Conservation (phyloP, 2,329 filamentous ascomycete species). For the Fusarium gaditjirri region DNA sequence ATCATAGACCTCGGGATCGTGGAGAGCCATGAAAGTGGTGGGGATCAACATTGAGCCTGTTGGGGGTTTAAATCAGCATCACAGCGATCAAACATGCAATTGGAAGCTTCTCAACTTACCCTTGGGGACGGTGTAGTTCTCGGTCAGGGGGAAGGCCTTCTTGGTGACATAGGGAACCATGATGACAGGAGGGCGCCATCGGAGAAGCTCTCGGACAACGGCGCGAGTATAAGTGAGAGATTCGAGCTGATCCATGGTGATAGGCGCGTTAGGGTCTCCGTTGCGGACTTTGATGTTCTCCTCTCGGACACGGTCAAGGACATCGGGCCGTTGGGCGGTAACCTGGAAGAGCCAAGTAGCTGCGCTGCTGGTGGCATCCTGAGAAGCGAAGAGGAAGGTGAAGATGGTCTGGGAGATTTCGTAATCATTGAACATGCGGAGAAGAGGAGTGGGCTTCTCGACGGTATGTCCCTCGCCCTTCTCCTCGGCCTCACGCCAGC, state of each 20-base stretch:
- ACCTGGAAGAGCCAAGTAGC: constrained; percentile 96
- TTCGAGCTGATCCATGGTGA: constrained; percentile 89
- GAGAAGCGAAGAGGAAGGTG: constrained; percentile 96
- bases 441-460: constrained; percentile 83
- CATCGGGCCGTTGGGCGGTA: constrained; percentile 91
- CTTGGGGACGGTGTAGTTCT: constrained; percentile 91
- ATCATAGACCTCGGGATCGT: constrained; percentile 91
- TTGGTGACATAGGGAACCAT: constrained; percentile 97
- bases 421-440: constrained; percentile 88
- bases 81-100: neutral
- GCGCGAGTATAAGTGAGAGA: constrained; percentile 90
- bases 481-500: constrained; percentile 81
- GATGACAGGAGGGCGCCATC: constrained; percentile 94
- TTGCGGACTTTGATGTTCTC: constrained; percentile 84
- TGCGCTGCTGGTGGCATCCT: constrained; percentile 95
- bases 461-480: constrained; percentile 76
- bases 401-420: constrained; percentile 95
- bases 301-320: constrained; percentile 88
- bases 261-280: constrained; percentile 74
- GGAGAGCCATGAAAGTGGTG: constrained; percentile 88
- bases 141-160: constrained; percentile 92
- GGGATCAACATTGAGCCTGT: constrained; percentile 91
- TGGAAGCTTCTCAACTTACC: constrained; percentile 55
- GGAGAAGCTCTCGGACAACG: constrained; percentile 88
- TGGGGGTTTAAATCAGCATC: constrained; percentile 30